Evolutionary conservation across 2,329 filamentous ascomycete species (phyloP), one percentile per base, ranked within the genome.

Genomic region (Fusarium bactridioides): DNA sequence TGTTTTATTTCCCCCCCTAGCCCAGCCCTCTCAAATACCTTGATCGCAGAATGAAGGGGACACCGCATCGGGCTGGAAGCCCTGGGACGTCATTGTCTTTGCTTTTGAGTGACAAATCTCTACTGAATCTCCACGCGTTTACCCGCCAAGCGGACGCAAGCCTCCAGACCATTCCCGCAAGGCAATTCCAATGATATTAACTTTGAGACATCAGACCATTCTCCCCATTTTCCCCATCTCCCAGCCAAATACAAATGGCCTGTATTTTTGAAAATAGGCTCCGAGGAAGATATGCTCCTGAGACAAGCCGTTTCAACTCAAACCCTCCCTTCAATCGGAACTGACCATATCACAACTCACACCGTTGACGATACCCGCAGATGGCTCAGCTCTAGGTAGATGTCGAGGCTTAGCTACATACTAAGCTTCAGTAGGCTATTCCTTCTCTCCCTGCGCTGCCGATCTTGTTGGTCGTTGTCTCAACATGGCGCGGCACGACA

Each of bases 161-260:
- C 51, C 41, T 55, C 58, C 27, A 40, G 55, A 33, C 31, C 53
- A 50, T 31, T 29, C 25, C 59, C 29, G 56, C 16, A 25, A 25
- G 44, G 35, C 61, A 73, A 73, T 73, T 73, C 70, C 70, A 70
- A 37, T 37, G 21, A 25, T 35, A 51, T 51, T 64, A 51, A 37
- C 58, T 48, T 69, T 65, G 38, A 54, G 25, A 54, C 31, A 47
- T 33, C 51, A 31, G 29, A 25, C 55, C 62, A 67, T 67, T 51
- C 31, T 33, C 31, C 31, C 31, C 31, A 33, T 37, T 33, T 4
- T 33, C 31, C 43, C 15, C 19, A 27, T 53, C 56, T 27, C 13
- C 23, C 53, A 45, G 19, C 19, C 50, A 41, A 58, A 21, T 15
- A 33, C 50, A 41, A 58, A 23, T 33, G 29, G 31, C 19, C 35